Base-by-base conservation (phyloP, 2,329 filamentous ascomycete genomes). In the Scedosporium aurantiacum region DNA sequence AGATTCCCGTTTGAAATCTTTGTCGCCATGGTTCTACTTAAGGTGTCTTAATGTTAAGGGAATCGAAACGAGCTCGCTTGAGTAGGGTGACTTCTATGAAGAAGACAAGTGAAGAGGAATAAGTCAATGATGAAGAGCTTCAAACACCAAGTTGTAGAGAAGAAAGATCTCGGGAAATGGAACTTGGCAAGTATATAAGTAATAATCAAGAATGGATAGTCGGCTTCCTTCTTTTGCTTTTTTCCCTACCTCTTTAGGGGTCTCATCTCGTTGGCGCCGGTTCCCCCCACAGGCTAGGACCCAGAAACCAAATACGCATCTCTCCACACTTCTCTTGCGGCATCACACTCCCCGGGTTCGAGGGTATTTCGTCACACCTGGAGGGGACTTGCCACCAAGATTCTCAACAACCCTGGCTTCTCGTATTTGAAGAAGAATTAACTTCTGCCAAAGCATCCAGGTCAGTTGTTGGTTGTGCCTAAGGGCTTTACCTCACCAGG, bases 1-100 rank as follows among this genome's bases (percentile, higher is more conserved):
- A 55, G 43, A 16, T 63, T 63, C 25, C 63, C 61, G 61, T 63
- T 65, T 10, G 50, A 12, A 4, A 27, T 60, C 41, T 60, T 60
- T 5, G 45, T n/a, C 7, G 41, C 4, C 58, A 60, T 60, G 41
- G 43, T 54, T 2, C 12, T 27, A 23, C 18, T 47, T 47, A 23
- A 37, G 32, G 32, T 3, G 32, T 12, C 10, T 37, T 14, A 4
- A 37, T 12, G 10, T 37, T 37, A 2, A 37, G 32, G 12, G 32
- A 37, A 12, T 3, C 32, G 32, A 37, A 37, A 12, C 12, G 2
- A 37, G 10, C 32, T 37, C 32, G 10, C 10, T 37, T 37, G 32
- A 37, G 3, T 10, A 12, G 32, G 10, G 32, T 2, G 32, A 37
- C 32, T 12, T 37, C 32, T 37, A 37, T 37, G 32, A 3, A 37